Conservation (phyloP, 2,329 filamentous ascomycete genomes). For the Volutella citrinella region DNA sequence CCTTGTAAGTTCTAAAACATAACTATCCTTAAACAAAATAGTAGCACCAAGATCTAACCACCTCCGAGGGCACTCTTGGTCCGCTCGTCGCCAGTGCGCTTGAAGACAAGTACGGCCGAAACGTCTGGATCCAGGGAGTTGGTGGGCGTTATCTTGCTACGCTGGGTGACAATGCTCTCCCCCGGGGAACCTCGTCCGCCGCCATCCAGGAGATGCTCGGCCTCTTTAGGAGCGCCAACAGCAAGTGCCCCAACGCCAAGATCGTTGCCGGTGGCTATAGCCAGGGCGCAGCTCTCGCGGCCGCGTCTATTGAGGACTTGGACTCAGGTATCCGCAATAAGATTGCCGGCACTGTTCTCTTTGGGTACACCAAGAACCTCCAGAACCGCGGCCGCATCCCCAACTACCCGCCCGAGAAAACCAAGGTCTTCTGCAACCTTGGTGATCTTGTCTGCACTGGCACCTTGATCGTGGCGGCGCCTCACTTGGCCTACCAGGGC, state of each 20-base stretch:
- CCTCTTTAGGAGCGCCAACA: slow-evolving; percentile 37
- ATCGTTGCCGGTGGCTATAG: slow-evolving; percentile 41
- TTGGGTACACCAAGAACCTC: slow-evolving; percentile 42
- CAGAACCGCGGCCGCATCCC: slow-evolving; percentile 39
- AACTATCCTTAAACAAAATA: too few relatives aligned
- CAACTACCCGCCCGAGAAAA: slow-evolving; percentile 32
- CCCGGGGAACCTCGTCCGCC: slow-evolving; percentile 32
- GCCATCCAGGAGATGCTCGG: slow-evolving; percentile 40
- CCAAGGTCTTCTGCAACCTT: slow-evolving; percentile 36
- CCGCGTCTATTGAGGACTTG: slow-evolving; percentile 35
- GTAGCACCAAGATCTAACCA: not conserved
- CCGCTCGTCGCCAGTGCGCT: slow-evolving; percentile 28
- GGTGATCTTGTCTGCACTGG: slow-evolving; percentile 37
- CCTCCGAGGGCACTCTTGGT: slow-evolving; percentile 27
- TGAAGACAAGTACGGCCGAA: slow-evolving; percentile 21
- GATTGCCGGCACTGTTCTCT: slow-evolving; percentile 36
- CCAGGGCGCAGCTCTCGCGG: slow-evolving; percentile 44
- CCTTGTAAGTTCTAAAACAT: slow-evolving; percentile 30
- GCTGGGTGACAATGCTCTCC: slow-evolving; percentile 34
- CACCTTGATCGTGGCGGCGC: slow-evolving; percentile 31
- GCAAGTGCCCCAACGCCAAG: slow-evolving; percentile 41
- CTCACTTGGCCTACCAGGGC: slow-evolving; percentile 30
- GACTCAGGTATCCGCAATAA: slow-evolving; percentile 26
- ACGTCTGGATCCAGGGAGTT: slow-evolving; percentile 43
- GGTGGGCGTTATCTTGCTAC: slow-evolving; percentile 36